Base-by-base conservation (phyloP, 306 rosid genomes). In the Glycine tomentella region DNA sequence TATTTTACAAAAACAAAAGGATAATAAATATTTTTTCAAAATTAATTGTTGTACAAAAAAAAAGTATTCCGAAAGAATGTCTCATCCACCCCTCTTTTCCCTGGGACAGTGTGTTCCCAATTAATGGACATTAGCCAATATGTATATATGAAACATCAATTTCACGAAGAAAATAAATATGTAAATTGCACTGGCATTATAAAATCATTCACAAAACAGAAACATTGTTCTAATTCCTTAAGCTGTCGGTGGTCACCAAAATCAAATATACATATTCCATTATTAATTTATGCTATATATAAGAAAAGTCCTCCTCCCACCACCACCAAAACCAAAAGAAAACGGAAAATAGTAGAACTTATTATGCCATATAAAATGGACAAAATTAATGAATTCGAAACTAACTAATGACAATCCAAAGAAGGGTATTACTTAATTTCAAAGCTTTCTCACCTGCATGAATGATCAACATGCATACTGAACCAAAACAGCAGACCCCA, bases 181-280 rank as follows among this genome's bases (percentile, higher is more conserved):
- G 4, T 59, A 59, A 12, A 69, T 48, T 20, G 13, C n/a, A 40
- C 1, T 4, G 72, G 34, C 72, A 42, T 15, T 1, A 61, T 3
- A 61, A 69, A 16, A 62, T 76, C 25, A 6, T 3, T 5, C 74
- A 38, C 68, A 71, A 65, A 63, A 45, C 62, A 48, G 3, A 50
- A 80, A 82, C 17, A 36, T 73, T 71, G 31, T 7, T 36, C 49
- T 64, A 36, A n/a, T 64, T 63, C 66, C 64, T 79, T 52, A 56
- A 82, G 74, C 63, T 84, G 87, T 87, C 89, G 89, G 91, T 87
- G 90, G 88, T 63, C 59, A 66, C 84, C 11, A 84, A 70, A 80
- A 15, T 50, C 69, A 76, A 74, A 66, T 51, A 76, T 40, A 38
- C 64, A 79, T 31, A 61, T 42, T 72, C 70, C 15, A 66, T 65